These are phyloP conservation scores for Schizosaccharomyces lindneri DNA, from an alignment of 805 yeast genomes.

Conservation along the genomic window DNA sequence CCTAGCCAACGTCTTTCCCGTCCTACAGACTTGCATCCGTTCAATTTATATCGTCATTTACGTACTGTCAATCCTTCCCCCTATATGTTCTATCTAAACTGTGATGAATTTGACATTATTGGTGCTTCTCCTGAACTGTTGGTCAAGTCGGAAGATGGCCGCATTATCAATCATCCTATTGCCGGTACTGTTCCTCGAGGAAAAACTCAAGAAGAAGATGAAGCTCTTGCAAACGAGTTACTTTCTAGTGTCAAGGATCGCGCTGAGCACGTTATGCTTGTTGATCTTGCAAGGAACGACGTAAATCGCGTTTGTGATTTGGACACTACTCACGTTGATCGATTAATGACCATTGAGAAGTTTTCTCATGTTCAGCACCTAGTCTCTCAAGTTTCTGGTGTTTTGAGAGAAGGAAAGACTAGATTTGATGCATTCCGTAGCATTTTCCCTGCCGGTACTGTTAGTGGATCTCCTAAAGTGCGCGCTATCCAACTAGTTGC, in stretches of 20 bases:
- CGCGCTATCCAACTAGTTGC: constrained; percentile 87
- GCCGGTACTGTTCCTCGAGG: constrained; percentile 94
- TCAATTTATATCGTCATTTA: constrained; percentile 81
- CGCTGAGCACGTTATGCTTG: constrained; percentile 97
- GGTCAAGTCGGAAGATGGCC: constrained; percentile 59
- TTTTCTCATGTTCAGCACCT: constrained; percentile 94
- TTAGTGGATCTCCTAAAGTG: constrained; percentile 94
- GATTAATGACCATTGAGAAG: constrained; percentile 69
- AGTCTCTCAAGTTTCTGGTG: constrained; percentile 86
- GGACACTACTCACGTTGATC: constrained; percentile 56
- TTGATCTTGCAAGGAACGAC: constrained; percentile 90
- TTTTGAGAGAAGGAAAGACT: constrained; percentile 54
- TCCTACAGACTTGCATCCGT: constrained; percentile 87
- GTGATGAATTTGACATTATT: constrained; percentile 66
- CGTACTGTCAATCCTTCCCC: constrained; percentile 96
- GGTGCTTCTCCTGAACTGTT: constrained; percentile 95
- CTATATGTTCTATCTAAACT: constrained; percentile 79
- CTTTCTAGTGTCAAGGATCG: constrained; percentile 66
- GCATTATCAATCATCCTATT: constrained; percentile 82
- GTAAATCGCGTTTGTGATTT: constrained; percentile 89
- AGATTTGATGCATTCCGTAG: constrained; percentile 94
- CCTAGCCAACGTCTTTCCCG: constrained; percentile 93
- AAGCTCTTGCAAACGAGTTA: constrained; percentile 47
- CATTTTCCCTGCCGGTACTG: constrained; percentile 97
- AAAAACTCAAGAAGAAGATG: constrained; percentile 75